phyloP scores from a whole-genome alignment of 2,329 filamentous ascomycete genomes.

The Fusarium begoniae region DNA sequence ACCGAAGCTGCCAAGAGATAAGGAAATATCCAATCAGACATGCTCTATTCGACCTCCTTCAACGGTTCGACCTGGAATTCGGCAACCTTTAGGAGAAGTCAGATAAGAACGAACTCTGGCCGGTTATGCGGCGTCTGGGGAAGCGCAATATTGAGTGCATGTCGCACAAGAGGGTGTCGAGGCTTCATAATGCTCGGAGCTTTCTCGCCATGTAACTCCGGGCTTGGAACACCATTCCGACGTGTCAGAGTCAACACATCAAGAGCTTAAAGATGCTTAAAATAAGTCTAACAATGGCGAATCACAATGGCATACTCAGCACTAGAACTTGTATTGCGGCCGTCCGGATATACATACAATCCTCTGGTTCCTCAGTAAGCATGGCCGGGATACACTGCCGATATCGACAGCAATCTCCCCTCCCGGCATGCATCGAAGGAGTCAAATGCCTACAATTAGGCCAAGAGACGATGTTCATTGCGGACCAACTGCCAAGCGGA shows the following conservation, averaged over 20 bases:
- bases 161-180: conserved; percentile 13
- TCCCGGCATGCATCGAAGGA: background rate
- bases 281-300: background rate
- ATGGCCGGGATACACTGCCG: background rate
- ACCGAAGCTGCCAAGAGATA: conserved; percentile 43
- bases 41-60: conserved; percentile 26
- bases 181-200: background rate
- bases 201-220: conserved; percentile 6
- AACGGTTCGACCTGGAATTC: conserved; percentile 20
- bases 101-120: conserved; percentile 34
- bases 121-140: conserved; percentile 31
- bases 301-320: background rate
- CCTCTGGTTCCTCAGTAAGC: background rate
- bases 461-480: conserved; percentile 28
- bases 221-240: background rate
- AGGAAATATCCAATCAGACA: conserved; percentile 41
- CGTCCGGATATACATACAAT: background rate
- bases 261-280: conserved; percentile 11
- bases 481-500: conserved; percentile 35
- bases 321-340: background rate
- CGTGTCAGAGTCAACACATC: conserved; percentile 3
- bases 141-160: conserved; percentile 25
- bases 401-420: background rate
- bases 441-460: background rate
- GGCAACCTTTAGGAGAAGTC: conserved; percentile 2